Base-by-base conservation (phyloP, 2,329 filamentous ascomycete genomes). In the Penicillium sp. region DNA sequence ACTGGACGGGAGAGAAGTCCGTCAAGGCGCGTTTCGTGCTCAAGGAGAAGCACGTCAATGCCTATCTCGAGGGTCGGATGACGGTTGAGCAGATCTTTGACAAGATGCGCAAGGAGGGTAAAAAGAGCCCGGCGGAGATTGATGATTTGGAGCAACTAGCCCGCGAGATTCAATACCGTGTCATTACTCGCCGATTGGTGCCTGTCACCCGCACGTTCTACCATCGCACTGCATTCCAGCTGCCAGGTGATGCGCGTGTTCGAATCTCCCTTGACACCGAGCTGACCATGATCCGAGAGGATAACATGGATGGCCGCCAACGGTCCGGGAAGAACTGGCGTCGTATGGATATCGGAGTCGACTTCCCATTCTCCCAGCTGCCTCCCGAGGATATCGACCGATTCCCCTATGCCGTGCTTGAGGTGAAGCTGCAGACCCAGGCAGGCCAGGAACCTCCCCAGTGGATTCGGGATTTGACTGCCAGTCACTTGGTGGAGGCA, bases 1-100 rank as follows among this genome's bases (percentile, higher is more conserved):
- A 98, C 69, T 98, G 93, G 93, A 98, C 93, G 0, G 93, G 93
- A 51, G 93, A 98, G 69, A 95, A 97, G 73, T 97, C 91, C 2
- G 93, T 98, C 72, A 98, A 98, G 75, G 91, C 93, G 38, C 86
- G 93, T 38, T 98, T 98, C 65, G 79, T 87, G 8, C 77, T 93
- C 57, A 97, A 98, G 75, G 93, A 98, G 74, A 98, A 98, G 78
- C 87, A 96, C 55, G 85, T 98, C 64, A 97, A 97, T 64, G 79
- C 88, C 13, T 98, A 90, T 67, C 75, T 98, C 70, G 78, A 78
- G 44, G 93, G 93, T 48, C 83, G 89, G 61, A 78, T 95, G 64
- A 87, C 89, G 2, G 90, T 93, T 0, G 82, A 85, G 33, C 83
- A 87, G 52, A 81, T 94, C n/a, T 97, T 98, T 55, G 91, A 97